phyloP scores from a whole-genome alignment of 2,329 filamentous ascomycete species.

The Pseudogymnoascus sp. region DNA sequence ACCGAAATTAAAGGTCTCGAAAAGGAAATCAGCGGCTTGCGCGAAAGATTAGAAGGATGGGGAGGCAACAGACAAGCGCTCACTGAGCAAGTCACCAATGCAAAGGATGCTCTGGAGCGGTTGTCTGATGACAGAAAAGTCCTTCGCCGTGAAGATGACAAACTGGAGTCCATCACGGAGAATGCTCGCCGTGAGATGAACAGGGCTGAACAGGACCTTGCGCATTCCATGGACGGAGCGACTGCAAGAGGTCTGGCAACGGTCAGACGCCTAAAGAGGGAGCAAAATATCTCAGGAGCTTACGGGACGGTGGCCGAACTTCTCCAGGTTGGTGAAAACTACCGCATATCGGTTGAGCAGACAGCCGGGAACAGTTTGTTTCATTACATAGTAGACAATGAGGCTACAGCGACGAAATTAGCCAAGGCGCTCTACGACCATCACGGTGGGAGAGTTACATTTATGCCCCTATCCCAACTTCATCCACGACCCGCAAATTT shows the following conservation, averaged over 20 bases:
- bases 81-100: constrained; percentile 63
- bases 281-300: constrained; percentile 72
- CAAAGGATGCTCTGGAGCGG: constrained; percentile 69
- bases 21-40: constrained; percentile 59
- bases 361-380: constrained; percentile 89
- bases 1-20: constrained; percentile 63
- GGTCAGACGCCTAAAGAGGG: constrained; percentile 71
- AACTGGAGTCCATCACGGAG: constrained; percentile 66
- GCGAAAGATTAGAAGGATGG: constrained; percentile 68
- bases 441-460: constrained; percentile 79
- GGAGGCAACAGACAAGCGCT: constrained; percentile 64
- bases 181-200: constrained; percentile 71
- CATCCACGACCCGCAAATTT: constrained; percentile 63
- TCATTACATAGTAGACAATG: constrained; percentile 90
- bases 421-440: constrained; percentile 71
- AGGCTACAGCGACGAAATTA: constrained; percentile 74
- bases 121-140: constrained; percentile 80
- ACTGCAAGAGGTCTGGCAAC: constrained; percentile 82
- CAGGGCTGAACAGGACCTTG: constrained; percentile 66
- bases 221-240: constrained; percentile 79
- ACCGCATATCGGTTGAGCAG: constrained; percentile 83
- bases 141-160: constrained; percentile 82
- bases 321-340: constrained; percentile 75
- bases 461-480: constrained; percentile 84
- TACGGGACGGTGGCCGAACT: constrained; percentile 91